These are phyloP conservation scores for Leccinum aurantiacum DNA, from an alignment of 768 basidiomycete genomes.

Conservation along the genomic window DNA sequence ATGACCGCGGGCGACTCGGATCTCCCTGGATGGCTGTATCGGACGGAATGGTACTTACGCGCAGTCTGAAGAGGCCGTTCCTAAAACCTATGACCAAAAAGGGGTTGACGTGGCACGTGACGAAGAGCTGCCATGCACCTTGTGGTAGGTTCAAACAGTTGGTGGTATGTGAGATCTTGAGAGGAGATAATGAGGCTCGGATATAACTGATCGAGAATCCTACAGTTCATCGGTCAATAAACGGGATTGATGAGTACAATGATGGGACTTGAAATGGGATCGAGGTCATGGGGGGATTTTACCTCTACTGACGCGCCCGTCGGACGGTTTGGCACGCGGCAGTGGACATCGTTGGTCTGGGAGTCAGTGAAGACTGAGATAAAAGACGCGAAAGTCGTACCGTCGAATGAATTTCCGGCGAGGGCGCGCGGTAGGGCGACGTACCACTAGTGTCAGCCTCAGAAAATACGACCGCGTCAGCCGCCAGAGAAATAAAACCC, in stretches of 20 bases:
- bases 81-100: neutral
- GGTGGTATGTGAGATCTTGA: neutral
- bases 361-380: neutral
- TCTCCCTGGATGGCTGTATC: neutral
- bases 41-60: neutral
- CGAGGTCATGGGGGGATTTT: neutral
- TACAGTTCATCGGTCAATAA: neutral
- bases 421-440: neutral
- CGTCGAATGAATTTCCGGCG: neutral
- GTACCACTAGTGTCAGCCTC: slow-evolving; percentile 19
- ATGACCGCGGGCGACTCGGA: neutral
- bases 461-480: slow-evolving; percentile 15
- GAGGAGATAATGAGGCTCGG: neutral
- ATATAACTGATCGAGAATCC: neutral
- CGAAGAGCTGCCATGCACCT: neutral
- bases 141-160: neutral
- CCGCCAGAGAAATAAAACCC: slow-evolving; percentile 24
- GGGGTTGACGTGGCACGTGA: neutral
- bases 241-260: neutral
- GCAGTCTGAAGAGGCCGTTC: neutral
- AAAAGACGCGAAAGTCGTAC: neutral
- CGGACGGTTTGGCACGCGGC: neutral
- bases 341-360: neutral
- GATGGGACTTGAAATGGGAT: neutral
- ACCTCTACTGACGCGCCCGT: neutral